phyloP scores from a whole-genome alignment of 257 asterid species.

The Jacaranda mimosifolia region DNA sequence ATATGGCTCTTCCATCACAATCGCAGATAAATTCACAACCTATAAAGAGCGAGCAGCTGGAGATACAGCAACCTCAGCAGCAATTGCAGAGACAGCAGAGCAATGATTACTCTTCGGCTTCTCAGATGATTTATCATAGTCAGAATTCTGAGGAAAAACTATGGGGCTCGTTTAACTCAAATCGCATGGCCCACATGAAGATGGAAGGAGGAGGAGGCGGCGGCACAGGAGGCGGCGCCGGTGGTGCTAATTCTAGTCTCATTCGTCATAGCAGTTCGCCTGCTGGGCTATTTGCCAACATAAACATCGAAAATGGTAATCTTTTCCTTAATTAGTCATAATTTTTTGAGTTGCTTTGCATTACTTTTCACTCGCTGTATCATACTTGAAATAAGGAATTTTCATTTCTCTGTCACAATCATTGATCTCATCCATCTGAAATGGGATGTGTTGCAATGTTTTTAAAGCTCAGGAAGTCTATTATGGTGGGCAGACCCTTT shows the following conservation, averaged over 20 bases:
- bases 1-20: conserved; percentile 2
- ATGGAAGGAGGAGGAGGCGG: conserved; percentile 43
- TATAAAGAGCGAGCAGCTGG: conserved; percentile 49
- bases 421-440: background rate
- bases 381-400: background rate
- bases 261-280: conserved; percentile 85
- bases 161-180: conserved; percentile 39
- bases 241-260: conserved; percentile 54
- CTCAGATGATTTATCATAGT: conserved; percentile 43
- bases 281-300: conserved; percentile 72
- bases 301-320: conserved; percentile 62
- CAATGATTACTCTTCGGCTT: conserved; percentile 41
- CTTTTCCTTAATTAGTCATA: conserved; percentile 10
- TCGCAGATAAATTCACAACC: conserved; percentile 36
- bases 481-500: background rate
- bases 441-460: background rate
- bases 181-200: conserved; percentile 42
- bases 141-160: conserved; percentile 37
- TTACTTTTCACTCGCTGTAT: background rate
- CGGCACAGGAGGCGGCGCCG: conserved; percentile 37
- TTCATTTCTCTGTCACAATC: background rate
- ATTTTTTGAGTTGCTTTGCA: background rate
- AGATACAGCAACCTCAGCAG: conserved; percentile 30
- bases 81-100: conserved; percentile 42
- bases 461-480: background rate